phyloP scores from a whole-genome alignment of 371 early-diverging fungal genomes.

The Sporodiniella umbellata region DNA sequence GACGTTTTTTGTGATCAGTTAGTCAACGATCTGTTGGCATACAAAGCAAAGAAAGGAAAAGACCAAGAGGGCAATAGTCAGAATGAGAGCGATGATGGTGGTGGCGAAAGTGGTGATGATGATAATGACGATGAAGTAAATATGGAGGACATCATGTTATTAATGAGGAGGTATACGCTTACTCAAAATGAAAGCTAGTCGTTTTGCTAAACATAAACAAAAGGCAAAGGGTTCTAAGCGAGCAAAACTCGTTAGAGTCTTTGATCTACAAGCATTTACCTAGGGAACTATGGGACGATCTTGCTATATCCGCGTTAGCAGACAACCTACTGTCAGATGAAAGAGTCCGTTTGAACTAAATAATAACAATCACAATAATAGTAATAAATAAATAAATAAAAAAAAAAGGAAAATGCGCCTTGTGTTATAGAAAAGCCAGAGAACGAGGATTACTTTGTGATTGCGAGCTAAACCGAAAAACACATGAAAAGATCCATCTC shows the following conservation, averaged over 20 bases:
- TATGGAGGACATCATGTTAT: slow-evolving; percentile 11
- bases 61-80: neutral
- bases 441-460: too few species aligned
- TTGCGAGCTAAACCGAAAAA: too few species aligned
- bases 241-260: slow-evolving; percentile 1
- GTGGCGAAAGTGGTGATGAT: too few species aligned
- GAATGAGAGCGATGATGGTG: too few species aligned
- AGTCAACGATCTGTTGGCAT: slow-evolving; percentile 1
- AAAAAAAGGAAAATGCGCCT: too few species aligned
- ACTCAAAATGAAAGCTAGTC: neutral
- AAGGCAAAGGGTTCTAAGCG: slow-evolving; percentile 9
- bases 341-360: neutral
- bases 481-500: too few species aligned
- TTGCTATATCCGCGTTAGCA: slow-evolving; percentile 8
- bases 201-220: neutral
- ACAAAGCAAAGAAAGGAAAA: slow-evolving; percentile 3
- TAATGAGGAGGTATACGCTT: slow-evolving; percentile 20
- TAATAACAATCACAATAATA: neutral
- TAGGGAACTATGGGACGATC: slow-evolving; percentile 7
- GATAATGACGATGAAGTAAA: slow-evolving; percentile 2
- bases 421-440: too few species aligned
- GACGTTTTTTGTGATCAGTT: slow-evolving; percentile 15
- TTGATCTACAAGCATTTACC: slow-evolving; percentile 10
- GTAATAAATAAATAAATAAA: too few species aligned
- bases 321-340: slow-evolving; percentile 4